A percentile compares a stretch with the other conserved stretches of the same genome.
Evolutionary conservation across 1,284 basidiomycete species (phyloP).

Genomic region (Rhodotorula sp.): DNA sequence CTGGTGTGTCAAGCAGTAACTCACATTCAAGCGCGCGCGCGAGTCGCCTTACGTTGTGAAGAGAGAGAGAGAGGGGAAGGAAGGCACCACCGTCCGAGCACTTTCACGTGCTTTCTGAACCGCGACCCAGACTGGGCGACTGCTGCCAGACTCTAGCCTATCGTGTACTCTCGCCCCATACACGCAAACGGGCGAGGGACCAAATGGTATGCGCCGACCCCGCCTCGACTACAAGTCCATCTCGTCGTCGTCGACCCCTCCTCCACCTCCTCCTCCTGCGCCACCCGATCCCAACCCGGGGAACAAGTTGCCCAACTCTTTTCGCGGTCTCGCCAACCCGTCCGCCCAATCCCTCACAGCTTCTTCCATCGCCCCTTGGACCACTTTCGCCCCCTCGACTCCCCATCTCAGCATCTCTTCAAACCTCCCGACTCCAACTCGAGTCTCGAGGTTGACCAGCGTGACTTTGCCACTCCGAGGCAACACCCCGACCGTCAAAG

Average conservation of each 20-base stretch:
- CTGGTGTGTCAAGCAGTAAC: too few relatives aligned
- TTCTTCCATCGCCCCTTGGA: conserved; percentile 56
- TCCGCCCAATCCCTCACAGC: conserved; percentile 29
- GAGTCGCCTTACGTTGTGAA: too few relatives aligned
- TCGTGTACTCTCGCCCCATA: too few relatives aligned
- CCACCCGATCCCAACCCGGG: conserved; percentile 6
- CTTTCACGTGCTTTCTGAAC: too few relatives aligned
- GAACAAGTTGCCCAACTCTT: conserved; percentile 20
- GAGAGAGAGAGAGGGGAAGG: too few relatives aligned
- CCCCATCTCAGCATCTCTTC: conserved; percentile 81
- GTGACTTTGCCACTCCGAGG: conserved; percentile 78
- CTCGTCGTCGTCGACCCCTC: conserved; percentile 23
- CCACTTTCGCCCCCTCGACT: conserved; percentile 69
- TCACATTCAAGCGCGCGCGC: too few relatives aligned
- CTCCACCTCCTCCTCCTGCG: not conserved
- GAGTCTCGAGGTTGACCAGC: conserved; percentile 86
- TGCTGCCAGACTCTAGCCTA: too few relatives aligned
- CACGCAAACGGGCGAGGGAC: too few relatives aligned
- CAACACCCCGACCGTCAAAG: conserved; percentile 81
- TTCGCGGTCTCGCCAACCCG: conserved; percentile 17
- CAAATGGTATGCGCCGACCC: too few relatives aligned
- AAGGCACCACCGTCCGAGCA: too few relatives aligned
- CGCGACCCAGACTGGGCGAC: too few relatives aligned
- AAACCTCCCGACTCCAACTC: conserved; percentile 89
- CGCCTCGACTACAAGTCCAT: conserved; percentile 15